Conservation (phyloP, 1,284 basidiomycete genomes). For the Ustilago sp. region DNA sequence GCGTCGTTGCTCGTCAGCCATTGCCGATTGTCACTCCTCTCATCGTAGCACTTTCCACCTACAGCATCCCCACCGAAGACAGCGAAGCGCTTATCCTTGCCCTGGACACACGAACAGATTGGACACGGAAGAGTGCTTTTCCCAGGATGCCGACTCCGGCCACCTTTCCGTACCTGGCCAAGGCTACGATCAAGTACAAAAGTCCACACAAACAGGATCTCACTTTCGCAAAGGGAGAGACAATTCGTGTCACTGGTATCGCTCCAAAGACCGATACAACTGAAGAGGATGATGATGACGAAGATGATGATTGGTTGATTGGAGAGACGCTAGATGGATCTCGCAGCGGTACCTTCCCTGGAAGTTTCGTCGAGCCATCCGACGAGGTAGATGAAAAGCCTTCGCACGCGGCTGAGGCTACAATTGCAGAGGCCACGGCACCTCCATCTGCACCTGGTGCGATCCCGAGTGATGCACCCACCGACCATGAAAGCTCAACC, state of each 20-base stretch:
- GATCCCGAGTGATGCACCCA: conserved; percentile 24
- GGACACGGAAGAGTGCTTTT: conserved; percentile 14
- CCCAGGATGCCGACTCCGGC: conserved; percentile 26
- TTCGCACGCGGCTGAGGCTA: conserved; percentile 25
- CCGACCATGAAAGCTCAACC: conserved; percentile 22
- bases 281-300: conserved; percentile 62
- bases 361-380: conserved; percentile 58
- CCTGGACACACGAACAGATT: not conserved
- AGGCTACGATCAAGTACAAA: conserved; percentile 62
- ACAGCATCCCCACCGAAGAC: not conserved
- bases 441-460: conserved; percentile 33
- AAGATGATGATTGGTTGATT: conserved; percentile 69
- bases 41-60: not conserved
- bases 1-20: not conserved
- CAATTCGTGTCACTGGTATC: conserved; percentile 59
- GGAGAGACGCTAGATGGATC: conserved; percentile 63
- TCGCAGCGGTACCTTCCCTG: conserved; percentile 68
- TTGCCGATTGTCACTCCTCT: not conserved
- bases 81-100: conserved; percentile 5
- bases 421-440: conserved; percentile 27
- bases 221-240: conserved; percentile 66
- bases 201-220: conserved; percentile 65
- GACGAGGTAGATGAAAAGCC: conserved; percentile 56
- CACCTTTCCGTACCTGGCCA: conserved; percentile 53
- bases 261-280: conserved; percentile 54